Evolutionary conservation across 1,139 yeast genomes (phyloP).

Genomic region (Yamadazyma trypodendri): DNA sequence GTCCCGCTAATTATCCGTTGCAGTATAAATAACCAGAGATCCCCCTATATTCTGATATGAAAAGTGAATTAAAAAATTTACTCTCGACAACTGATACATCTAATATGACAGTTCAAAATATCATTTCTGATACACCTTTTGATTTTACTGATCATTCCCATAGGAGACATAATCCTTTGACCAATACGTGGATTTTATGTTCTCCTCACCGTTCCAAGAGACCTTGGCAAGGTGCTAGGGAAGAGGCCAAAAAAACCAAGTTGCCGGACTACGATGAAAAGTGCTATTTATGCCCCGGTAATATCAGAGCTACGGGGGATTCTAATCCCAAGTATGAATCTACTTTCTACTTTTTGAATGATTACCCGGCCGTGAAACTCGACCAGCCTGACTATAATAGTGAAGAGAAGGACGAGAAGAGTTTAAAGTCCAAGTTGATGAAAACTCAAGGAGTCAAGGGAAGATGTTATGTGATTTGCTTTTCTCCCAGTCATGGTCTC

Average conservation of each 20-base stretch:
- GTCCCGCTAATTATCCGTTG: constrained; percentile 1
- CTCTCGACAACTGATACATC: constrained; percentile 9
- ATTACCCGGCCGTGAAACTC: constrained; percentile 66
- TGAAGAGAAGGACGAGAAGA: constrained; percentile 15
- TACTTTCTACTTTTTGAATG: constrained; percentile 65
- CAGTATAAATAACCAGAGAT: constrained; percentile 12
- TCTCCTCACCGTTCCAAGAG: constrained; percentile 79
- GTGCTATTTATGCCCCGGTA: constrained; percentile 76
- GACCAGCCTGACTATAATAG: constrained; percentile 51
- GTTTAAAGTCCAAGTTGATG: constrained; percentile 45
- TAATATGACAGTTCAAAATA: constrained; percentile 4
- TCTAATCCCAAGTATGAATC: constrained; percentile 57
- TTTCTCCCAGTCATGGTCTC: constrained; percentile 68
- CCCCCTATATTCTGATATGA: constrained; percentile 13
- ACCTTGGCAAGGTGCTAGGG: constrained; percentile 81
- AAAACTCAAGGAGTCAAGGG: constrained; percentile 64
- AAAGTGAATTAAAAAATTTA: constrained; percentile 16
- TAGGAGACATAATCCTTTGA: constrained; percentile 66
- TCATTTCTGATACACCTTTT: constrained; percentile 20
- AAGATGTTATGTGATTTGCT: constrained; percentile 69
- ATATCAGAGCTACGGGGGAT: constrained; percentile 63
- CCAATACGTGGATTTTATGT: constrained; percentile 63
- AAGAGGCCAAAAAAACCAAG: constrained; percentile 41
- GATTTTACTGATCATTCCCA: constrained; percentile 61
- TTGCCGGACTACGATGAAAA: constrained; percentile 61